Conservation (phyloP, 139 green algal genomes). For the Auxenochlorella pyrenoidosa region DNA sequence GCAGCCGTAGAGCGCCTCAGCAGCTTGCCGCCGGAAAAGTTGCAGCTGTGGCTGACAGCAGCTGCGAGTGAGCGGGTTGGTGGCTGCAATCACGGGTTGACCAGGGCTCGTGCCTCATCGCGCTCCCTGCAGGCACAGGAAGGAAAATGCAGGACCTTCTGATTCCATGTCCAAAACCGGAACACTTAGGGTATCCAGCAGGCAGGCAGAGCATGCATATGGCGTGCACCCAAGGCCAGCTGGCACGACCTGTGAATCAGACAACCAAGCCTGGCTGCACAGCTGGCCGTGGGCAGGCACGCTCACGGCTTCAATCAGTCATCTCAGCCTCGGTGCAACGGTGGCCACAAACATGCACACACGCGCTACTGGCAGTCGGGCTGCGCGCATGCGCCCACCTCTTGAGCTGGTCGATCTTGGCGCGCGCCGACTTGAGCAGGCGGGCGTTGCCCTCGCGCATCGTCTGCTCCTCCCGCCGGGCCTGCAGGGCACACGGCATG, state of each 20-base stretch:
- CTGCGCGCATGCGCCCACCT: not conserved
- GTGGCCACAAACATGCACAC: not conserved
- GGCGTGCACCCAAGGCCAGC: not conserved
- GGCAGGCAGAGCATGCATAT: not conserved
- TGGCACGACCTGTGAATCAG: not conserved
- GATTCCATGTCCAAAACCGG: not conserved
- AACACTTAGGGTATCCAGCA: not conserved
- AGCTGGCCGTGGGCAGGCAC: too few relatives aligned
- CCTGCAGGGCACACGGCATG: not conserved
- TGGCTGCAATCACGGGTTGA: not conserved
- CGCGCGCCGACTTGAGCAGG: not conserved
- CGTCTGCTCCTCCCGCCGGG: not conserved
- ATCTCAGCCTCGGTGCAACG: too few relatives aligned
- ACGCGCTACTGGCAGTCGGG: not conserved
- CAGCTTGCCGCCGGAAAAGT: too few relatives aligned
- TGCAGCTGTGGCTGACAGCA: too few relatives aligned
- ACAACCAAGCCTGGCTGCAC: too few relatives aligned
- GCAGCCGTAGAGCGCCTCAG: too few relatives aligned
- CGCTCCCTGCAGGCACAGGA: not conserved
- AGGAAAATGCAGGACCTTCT: too few relatives aligned
- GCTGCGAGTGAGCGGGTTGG: not conserved
- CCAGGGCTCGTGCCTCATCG: constrained; percentile 4
- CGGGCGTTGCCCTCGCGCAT: constrained; percentile 5
- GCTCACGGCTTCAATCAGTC: too few relatives aligned
- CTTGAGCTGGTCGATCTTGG: not conserved